Conservation (phyloP, 768 basidiomycete species). For the Boletus coccyginus region DNA sequence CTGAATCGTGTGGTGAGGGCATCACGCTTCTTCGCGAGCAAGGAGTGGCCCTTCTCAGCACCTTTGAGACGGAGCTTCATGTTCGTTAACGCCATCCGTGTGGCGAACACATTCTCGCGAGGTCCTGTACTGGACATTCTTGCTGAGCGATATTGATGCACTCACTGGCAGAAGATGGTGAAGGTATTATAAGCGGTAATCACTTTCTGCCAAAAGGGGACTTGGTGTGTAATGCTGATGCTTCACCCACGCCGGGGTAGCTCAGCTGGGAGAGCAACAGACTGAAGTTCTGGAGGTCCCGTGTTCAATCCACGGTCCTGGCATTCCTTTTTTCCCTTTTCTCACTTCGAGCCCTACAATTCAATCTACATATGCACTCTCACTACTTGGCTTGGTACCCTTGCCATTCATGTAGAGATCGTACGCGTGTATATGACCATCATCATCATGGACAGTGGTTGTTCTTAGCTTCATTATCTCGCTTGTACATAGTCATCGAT, state of each 20-base stretch:
- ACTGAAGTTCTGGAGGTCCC: slow-evolving; percentile 78
- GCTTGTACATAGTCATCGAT: slow-evolving; percentile 93
- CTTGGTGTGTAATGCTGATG: rapidly evolving
- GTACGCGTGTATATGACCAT: not conserved
- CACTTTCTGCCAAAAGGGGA: not conserved
- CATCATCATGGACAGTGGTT: not conserved
- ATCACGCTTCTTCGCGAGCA: slow-evolving; percentile 97
- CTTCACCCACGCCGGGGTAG: slow-evolving; percentile 47
- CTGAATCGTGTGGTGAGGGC: slow-evolving; percentile 94
- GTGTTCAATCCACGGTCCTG: slow-evolving; percentile 79
- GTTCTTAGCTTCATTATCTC: slow-evolving; percentile 40
- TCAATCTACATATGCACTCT: not conserved
- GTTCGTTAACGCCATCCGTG: slow-evolving; percentile 94
- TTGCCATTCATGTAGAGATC: not conserved
- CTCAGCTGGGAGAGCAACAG: slow-evolving; percentile 77
- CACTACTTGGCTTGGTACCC: not conserved
- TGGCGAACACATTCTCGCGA: slow-evolving; percentile 94
- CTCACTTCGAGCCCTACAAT: not conserved
- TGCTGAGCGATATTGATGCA: slow-evolving; percentile 5
- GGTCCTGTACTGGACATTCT: slow-evolving; percentile 87
- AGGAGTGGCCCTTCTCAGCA: slow-evolving; percentile 91
- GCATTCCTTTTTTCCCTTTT: slow-evolving; percentile 37
- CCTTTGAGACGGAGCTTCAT: slow-evolving; percentile 88
- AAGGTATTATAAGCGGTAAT: too few species aligned
- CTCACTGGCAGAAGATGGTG: not conserved